Evolutionary conservation across 75 land plant species (phyloP).

Genomic region (Pinus taeda): DNA sequence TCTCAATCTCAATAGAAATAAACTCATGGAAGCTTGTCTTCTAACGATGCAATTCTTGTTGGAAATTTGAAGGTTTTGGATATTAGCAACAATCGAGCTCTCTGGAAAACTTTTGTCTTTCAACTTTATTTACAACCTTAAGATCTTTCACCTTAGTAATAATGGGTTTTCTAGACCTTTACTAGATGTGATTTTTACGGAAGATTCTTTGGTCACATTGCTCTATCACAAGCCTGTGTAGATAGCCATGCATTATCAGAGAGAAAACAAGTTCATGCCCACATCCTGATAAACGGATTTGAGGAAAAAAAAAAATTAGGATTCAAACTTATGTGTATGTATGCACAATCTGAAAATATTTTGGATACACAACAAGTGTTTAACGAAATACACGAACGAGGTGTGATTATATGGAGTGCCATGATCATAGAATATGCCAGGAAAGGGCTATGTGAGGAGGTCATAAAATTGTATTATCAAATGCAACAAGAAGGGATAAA

Average conservation of each 20-base stretch:
- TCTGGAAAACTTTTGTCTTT: slow-evolving; percentile 57
- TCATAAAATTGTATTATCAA: neutral
- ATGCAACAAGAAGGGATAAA: neutral
- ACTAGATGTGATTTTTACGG: slow-evolving; percentile 51
- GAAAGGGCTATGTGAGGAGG: too few species aligned
- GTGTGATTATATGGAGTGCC: neutral
- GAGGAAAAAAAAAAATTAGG: neutral
- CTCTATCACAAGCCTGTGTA: neutral
- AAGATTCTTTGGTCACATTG: slow-evolving; percentile 31
- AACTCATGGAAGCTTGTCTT: slow-evolving; percentile 52
- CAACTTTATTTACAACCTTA: slow-evolving; percentile 35
- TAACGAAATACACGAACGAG: neutral
- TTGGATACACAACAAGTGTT: neutral
- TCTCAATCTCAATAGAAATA: slow-evolving; percentile 60
- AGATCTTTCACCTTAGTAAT: slow-evolving; percentile 44
- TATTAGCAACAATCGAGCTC: slow-evolving; percentile 61
- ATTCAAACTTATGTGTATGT: neutral
- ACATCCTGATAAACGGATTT: neutral
- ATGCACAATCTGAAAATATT: neutral
- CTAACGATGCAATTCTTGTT: slow-evolving; percentile 25
- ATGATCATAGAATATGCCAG: neutral
- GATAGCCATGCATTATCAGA: neutral
- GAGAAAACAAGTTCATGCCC: neutral
- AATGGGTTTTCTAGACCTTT: slow-evolving; percentile 63
- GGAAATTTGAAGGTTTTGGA: slow-evolving; percentile 67